Base-by-base conservation (phyloP, 116 monocot species). In the Zostera marina region DNA sequence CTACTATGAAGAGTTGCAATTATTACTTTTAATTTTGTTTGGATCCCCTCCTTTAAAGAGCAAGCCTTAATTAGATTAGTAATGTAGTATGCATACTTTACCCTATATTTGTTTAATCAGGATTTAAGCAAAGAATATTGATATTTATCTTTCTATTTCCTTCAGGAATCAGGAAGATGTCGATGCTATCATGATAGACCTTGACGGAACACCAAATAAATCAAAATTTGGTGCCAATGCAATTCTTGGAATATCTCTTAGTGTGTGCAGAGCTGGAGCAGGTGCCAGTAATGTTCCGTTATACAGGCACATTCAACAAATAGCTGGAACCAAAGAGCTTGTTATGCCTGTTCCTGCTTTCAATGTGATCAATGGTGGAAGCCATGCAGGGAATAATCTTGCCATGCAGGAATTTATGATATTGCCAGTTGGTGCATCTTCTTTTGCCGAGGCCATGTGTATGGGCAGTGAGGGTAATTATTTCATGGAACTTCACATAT, bases 361-460 rank as follows among this genome's bases (percentile, higher is more conserved):
- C 64, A 92, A 92, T 72, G 92, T 92, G 47, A 92, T 92, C 66
- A 92, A 92, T 68, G 92, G 92, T 23, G 92, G 92, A 11, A 92
- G 87, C 53, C 92, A 92, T 80, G 92, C 92, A 42, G 92, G 92
- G 52, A 92, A 92, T 49, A 92, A 80, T 78, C 68, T 92, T 26
- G 92, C 92, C 54, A 92, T 92, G 92, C 92, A 92, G 68, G 92
- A 92, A 65, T 92, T 92, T 57, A 92, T 92, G 92, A 86, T 92
- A 68, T 56, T 92, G 53, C 92, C 92, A 38, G 87, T 92, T 16
- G 92, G 87, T 66, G 92, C 92, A 54, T 8, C 80, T 54, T 92
- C 92, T 56, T 92, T 92, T 68, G 60, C 83, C 16, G 92, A 92
- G 55, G 92, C 92, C 59, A 60, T 92, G 45, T 74, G 72, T 22